Percentiles rank a stretch among this genome's conserved stretches.
Evolutionary conservation across 257 asterid genomes (phyloP).

Genomic region (Solanum ossicruentum): DNA sequence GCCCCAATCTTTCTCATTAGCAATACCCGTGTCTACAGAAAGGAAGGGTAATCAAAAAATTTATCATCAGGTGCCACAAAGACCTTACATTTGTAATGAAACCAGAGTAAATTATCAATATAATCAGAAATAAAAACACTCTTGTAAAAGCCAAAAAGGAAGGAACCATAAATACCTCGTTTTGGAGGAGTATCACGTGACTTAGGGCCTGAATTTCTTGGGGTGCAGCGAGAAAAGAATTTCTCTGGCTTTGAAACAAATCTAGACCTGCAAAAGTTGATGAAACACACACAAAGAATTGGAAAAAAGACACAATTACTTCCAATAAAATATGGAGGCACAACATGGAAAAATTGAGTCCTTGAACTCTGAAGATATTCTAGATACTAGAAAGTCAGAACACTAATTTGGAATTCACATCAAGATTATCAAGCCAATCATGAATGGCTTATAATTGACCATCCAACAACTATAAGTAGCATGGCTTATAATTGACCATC

Average conservation of each 20-base stretch:
- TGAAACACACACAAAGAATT: not conserved
- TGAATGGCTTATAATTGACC: not conserved
- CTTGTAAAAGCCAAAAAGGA: not conserved
- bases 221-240: conserved; percentile 57
- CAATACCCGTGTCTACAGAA: conserved; percentile 85
- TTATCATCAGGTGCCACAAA: not conserved
- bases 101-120: not conserved
- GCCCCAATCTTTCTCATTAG: conserved; percentile 98
- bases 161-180: conserved; percentile 47
- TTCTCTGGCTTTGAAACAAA: conserved; percentile 54
- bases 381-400: not conserved
- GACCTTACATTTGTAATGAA: not conserved
- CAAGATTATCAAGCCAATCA: not conserved
- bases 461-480: not conserved
- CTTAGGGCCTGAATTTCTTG: conserved; percentile 73
- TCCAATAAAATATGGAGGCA: not conserved
- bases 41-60: not conserved
- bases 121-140: not conserved
- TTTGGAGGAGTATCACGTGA: conserved; percentile 92
- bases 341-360: not conserved
- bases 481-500: not conserved
- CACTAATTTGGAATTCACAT: not conserved
- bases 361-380: not conserved
- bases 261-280: conserved; percentile 34
- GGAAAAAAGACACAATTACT: not conserved